Evolutionary conservation across 345 rosid species (phyloP).

Genomic region (Alliaria petiolata): DNA sequence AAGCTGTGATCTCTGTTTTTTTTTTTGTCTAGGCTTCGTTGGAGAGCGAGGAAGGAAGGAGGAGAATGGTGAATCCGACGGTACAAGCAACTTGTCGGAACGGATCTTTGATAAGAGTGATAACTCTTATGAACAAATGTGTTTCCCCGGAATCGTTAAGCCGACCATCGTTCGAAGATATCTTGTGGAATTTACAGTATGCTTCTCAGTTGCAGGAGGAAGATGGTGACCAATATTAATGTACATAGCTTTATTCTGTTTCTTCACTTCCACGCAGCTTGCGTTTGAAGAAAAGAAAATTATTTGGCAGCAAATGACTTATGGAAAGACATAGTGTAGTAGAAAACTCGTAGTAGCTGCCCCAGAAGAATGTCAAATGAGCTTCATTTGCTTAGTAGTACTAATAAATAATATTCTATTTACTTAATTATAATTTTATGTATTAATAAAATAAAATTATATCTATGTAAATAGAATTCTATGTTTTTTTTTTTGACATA

Average conservation of each 20-base stretch:
- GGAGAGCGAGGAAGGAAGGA: slow-evolving; percentile 87
- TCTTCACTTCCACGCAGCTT: no score
- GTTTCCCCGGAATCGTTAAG: slow-evolving; percentile 60
- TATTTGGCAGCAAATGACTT: no score
- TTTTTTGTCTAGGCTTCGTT: slow-evolving; percentile 57
- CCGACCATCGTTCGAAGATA: slow-evolving; percentile 85
- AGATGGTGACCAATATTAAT: slow-evolving; percentile 53
- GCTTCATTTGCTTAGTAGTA: no score
- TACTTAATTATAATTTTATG: no score
- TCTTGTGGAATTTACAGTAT: slow-evolving; percentile 88
- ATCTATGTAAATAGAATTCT: no score
- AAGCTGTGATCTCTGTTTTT: not conserved
- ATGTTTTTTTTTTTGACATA: no score
- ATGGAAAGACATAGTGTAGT: no score
- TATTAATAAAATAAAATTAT: no score
- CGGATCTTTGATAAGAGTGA: slow-evolving; percentile 63
- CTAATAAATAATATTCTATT: no score
- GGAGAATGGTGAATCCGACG: slow-evolving; percentile 68
- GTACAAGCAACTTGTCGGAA: slow-evolving; percentile 77
- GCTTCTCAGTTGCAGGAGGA: slow-evolving; percentile 90
- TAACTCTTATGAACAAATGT: slow-evolving; percentile 79
- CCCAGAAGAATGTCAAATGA: no score
- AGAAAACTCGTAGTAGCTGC: no score
- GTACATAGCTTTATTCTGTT: slow-evolving; percentile 5
- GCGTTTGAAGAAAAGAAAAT: no score